Evolutionary conservation across 129 eudicot species (phyloP), one percentile per base, ranked within the genome.

Genomic region (Scalesia atractyloides): DNA sequence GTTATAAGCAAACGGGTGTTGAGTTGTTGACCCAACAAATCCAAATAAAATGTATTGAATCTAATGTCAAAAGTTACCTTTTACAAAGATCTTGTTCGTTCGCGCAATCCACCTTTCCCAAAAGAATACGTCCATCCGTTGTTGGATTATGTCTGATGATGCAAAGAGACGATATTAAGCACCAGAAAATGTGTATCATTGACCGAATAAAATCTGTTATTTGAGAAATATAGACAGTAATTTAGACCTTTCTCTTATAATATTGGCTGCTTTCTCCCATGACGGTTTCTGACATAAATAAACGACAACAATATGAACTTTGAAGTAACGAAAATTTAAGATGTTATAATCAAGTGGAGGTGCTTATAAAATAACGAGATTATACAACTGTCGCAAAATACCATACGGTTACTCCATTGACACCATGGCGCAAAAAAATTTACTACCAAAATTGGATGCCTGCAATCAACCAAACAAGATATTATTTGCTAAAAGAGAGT

Each of bases 361-460:
- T 54, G 61, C 61, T 19, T 15, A 1, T 53, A 50, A 68, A 34
- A 54, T 13, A 71, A 71, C 20, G 39, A 34, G 54, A 57, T 13
- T 58, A 56, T 56, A 9, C 13, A 41, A 24, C 59, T 24, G 13
- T 24, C n/a, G 8, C 1, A 43, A 74, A 46, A 50, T 30, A 94
- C 99, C 99, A 94, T 82, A 65, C 89, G 90, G 51, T 88, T 90
- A 82, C 99, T 94, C 96, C 96, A 94, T 70, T 67, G 68, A 81
- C 99, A 94, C 99, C 99, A 94, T 64, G 99, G 97, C 54, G 99
- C 97, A 78, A 39, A 94, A 80, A 94, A 94, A 74, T 94, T 94
- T 46, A 94, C 99, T 26, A 86, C 96, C 91, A 90, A 68, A 57
- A 94, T 88, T 30, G 85, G 79, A 75, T 90, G 81, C 81, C 99